These are phyloP conservation scores for Vitis hybrid DNA, from an alignment of 177 flowering plant species.

Conservation along the genomic window DNA sequence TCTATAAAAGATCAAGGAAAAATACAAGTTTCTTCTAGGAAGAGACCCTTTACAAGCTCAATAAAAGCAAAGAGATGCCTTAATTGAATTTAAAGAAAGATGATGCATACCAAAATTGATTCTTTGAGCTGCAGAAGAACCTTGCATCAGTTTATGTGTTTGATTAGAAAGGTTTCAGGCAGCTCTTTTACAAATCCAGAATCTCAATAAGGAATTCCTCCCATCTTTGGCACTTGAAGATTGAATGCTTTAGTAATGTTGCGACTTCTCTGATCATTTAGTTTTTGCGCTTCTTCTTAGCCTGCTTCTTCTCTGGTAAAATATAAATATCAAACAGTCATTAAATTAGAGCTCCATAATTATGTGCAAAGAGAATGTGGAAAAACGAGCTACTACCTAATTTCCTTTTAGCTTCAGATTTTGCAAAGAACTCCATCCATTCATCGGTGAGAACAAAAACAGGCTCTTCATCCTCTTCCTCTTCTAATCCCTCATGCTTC, in stretches of 20 bases:
- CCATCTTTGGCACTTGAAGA: neutral
- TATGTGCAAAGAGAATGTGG: neutral
- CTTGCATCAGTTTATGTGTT: neutral
- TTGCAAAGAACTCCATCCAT: conserved; percentile 78
- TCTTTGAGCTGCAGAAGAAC: too few species aligned
- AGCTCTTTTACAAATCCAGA: neutral
- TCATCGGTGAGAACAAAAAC: conserved; percentile 71
- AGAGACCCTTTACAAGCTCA: too few species aligned
- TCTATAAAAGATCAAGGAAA: too few species aligned
- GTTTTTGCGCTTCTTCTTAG: conserved; percentile 27
- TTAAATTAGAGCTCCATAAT: neutral
- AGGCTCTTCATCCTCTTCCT: conserved; percentile 55
- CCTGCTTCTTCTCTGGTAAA: conserved; percentile 41
- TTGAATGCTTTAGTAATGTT: neutral
- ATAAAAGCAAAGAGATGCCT: too few species aligned
- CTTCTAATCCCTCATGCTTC: conserved; percentile 13
- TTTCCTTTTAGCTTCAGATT: conserved; percentile 66
- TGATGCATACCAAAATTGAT: too few species aligned
- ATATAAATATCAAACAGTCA: neutral
- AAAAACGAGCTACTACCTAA: conserved; percentile 25
- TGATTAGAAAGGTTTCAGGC: neutral
- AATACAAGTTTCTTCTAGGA: too few species aligned
- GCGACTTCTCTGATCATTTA: neutral
- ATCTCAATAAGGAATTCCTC: neutral
- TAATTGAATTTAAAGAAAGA: too few species aligned